Conservation (phyloP, 2,329 filamentous ascomycete species). For the Cadophora gregata region DNA sequence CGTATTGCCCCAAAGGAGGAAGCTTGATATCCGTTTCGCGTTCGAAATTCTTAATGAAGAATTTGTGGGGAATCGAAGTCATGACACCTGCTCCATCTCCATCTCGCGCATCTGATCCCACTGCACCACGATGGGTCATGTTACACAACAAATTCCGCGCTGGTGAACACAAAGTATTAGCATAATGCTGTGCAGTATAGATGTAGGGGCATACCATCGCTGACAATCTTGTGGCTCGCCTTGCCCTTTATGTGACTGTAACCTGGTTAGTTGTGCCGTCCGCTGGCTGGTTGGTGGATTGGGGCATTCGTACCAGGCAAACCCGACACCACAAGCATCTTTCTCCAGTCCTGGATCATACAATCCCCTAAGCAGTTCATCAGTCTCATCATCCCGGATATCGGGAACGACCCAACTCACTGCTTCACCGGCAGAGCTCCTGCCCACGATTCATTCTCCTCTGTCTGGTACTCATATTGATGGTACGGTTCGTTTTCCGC, state of each 20-base stretch:
- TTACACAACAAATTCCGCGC: slow-evolving; percentile 96
- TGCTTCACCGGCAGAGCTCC: slow-evolving; percentile 96
- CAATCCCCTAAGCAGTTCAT: slow-evolving; percentile 64
- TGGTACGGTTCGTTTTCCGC: slow-evolving; percentile 65
- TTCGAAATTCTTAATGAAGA: slow-evolving; percentile 98
- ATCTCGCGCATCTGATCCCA: slow-evolving; percentile 96
- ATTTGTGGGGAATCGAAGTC: slow-evolving; percentile 98
- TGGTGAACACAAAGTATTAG: slow-evolving; percentile 51
- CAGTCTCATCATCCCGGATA: slow-evolving; percentile 10
- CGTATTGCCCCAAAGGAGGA: slow-evolving; percentile 90
- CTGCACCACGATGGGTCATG: slow-evolving; percentile 99
- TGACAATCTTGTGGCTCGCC: slow-evolving; percentile 97
- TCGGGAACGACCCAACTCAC: slow-evolving; percentile 49
- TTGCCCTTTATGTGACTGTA: slow-evolving; percentile 94
- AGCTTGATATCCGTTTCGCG: slow-evolving; percentile 87
- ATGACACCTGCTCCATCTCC: slow-evolving; percentile 99
- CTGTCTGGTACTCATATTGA: slow-evolving; percentile 85
- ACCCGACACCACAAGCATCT: slow-evolving; percentile 99
- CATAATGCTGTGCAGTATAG: slow-evolving; percentile 14
- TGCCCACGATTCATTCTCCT: slow-evolving; percentile 89
- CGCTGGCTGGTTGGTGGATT: not conserved
- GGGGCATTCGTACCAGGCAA: slow-evolving; percentile 78
- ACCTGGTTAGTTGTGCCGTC: slow-evolving; percentile 34
- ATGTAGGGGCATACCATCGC: slow-evolving; percentile 73
- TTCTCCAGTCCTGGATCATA: slow-evolving; percentile 97